Base-by-base conservation (phyloP, 495 filamentous ascomycete genomes). In the Hypoxylon crocopeplum region DNA sequence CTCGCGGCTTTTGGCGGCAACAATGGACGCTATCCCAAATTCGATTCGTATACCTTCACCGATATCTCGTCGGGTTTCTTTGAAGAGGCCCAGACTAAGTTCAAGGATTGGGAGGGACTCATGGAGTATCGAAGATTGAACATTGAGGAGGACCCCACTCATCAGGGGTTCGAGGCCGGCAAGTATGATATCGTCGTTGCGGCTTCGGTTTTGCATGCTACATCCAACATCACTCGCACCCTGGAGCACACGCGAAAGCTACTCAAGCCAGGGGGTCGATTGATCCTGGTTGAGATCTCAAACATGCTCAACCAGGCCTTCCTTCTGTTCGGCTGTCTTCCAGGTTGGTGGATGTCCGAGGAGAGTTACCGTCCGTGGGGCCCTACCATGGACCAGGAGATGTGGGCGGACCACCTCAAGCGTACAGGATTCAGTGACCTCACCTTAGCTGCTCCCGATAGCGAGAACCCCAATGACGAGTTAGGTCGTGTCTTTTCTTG, bases 51-150 rank as follows among this genome's bases (percentile, higher is more conserved):
- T 51, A 78, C 78, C 16, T 83, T 72, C 58, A 83, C 83, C 0
- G 76, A 85, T 52, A 75, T 84, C 2, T 82, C 77, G 0, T 62
- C 75, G 1, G 80, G 73, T 0, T 86, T 84, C 60, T 80, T 86
- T 50, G 74, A 72, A 19, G 59, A 68, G 8, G 83, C 81, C 0
- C 66, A 75, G 39, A 70, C 81, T 11, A 73, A 71, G 19, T 80
- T 84, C 32, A 54, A 53, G 11, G 55, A 70, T 1, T 77, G 68
- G 69, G 48, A 38, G 2, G 56, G 58, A 1, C 3, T 76, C 10
- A 60, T 77, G 25, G 57, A 64, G 1, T 77, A 63, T 47, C 69
- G 66, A 57, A 71, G 64, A 16, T 62, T 86, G 0, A 75, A 85
- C 59, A 70, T 84, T 12, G 77, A 78, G 7, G 49, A 69, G 15